phyloP scores from a whole-genome alignment of 208 protist genomes.

The Leishmania tropica region DNA sequence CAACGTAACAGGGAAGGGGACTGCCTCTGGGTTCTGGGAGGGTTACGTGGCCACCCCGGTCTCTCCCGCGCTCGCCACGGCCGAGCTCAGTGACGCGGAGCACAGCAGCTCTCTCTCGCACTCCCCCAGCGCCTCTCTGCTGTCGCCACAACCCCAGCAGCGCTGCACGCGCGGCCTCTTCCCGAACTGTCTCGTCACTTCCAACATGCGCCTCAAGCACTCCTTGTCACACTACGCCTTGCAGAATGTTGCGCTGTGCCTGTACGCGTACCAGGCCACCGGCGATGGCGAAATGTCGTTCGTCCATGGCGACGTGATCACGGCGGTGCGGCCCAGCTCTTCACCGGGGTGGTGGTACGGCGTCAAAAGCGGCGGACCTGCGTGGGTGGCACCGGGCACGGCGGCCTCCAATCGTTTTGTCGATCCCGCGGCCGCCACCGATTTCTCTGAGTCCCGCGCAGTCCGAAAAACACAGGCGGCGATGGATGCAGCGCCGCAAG shows the following conservation, averaged over 20 bases:
- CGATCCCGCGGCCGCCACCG: slow-evolving; percentile 4
- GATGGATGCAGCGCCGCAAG: neutral
- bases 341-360: slow-evolving; percentile 79
- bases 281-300: slow-evolving; percentile 74
- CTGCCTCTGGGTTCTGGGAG: slow-evolving; percentile 85
- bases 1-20: slow-evolving; percentile 73
- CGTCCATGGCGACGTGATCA: slow-evolving; percentile 52
- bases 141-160: neutral
- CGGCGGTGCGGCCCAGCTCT: slow-evolving; percentile 46
- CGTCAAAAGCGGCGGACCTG: slow-evolving; percentile 33
- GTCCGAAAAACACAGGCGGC: neutral
- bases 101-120: neutral
- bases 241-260: slow-evolving; percentile 58
- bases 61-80: slow-evolving; percentile 10
- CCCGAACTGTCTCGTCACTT: slow-evolving; percentile 70
- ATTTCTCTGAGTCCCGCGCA: neutral
- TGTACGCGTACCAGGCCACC: slow-evolving; percentile 57
- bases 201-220: slow-evolving; percentile 37
- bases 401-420: slow-evolving; percentile 12
- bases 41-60: slow-evolving; percentile 57
- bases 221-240: slow-evolving; percentile 17
- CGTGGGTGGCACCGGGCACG: slow-evolving; percentile 17
- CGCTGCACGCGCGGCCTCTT: slow-evolving; percentile 36
- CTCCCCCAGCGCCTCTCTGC: neutral
- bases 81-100: slow-evolving; percentile 10